Evolutionary conservation across 2,329 filamentous ascomycete species (phyloP).

Genomic region (Diplodia corticola): DNA sequence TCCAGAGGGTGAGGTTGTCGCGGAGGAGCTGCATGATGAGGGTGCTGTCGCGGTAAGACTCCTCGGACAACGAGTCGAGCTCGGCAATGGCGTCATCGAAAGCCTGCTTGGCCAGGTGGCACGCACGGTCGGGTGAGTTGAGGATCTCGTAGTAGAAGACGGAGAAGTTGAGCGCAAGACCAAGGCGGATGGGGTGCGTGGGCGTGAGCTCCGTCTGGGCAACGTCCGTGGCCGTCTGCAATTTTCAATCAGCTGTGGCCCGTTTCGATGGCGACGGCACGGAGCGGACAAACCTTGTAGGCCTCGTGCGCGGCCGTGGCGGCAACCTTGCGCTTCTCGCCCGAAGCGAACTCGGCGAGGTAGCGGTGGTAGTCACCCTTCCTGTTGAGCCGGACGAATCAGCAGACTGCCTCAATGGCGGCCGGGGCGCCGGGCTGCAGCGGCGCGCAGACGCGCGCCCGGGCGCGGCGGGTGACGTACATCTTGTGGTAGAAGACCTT

Average conservation of each 20-base stretch:
- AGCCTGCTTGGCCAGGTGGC: constrained; percentile 94
- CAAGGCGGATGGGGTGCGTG: constrained; percentile 90
- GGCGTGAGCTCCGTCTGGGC: constrained; percentile 85
- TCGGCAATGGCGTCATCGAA: constrained; percentile 99
- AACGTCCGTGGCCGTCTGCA: constrained; percentile 72
- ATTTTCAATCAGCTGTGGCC: not conserved
- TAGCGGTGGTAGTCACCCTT: constrained; percentile 99
- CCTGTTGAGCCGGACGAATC: constrained; percentile 54
- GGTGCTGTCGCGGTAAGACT: constrained; percentile 99
- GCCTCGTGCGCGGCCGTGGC: constrained; percentile 94
- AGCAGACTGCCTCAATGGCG: not conserved
- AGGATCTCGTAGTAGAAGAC: constrained; percentile 99
- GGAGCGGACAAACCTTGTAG: constrained; percentile 66
- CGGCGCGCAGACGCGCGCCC: not conserved
- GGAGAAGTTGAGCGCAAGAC: constrained; percentile 92
- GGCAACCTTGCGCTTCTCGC: constrained; percentile 92
- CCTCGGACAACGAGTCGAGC: constrained; percentile 94
- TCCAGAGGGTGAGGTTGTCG: constrained; percentile 99
- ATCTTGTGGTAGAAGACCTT: constrained; percentile 99
- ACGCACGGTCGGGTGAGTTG: constrained; percentile 96
- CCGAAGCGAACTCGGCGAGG: constrained; percentile 92
- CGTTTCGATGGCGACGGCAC: constrained; percentile 17
- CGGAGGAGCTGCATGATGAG: constrained; percentile 98
- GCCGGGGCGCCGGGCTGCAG: not conserved
- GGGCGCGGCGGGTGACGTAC: constrained; percentile 51